Conservation (phyloP, 73 alveolate species). For the Uronychia binucleata region DNA sequence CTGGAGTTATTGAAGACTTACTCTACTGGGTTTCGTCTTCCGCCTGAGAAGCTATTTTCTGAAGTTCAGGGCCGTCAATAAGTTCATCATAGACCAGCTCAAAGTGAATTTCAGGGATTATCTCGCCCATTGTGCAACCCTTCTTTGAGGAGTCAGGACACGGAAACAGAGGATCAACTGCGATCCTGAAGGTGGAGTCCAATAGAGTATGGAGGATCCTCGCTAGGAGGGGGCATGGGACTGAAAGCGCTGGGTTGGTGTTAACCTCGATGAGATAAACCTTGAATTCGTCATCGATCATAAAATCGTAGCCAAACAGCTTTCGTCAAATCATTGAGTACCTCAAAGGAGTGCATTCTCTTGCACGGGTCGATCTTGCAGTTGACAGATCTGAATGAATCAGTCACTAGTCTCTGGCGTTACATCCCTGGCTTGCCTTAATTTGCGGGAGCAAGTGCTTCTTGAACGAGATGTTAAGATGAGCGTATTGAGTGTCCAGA, state of each 20-base stretch:
- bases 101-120: background rate
- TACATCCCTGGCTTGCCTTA: background rate
- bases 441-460: conserved; percentile 54
- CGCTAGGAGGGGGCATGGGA: conserved; percentile 91
- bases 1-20: too few species aligned
- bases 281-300: conserved; percentile 90
- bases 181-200: conserved; percentile 90
- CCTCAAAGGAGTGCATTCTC: conserved; percentile 67
- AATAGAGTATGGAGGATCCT: conserved; percentile 86
- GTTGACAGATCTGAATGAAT: conserved; percentile 61
- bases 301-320: conserved; percentile 93
- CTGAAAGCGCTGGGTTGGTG: conserved; percentile 95
- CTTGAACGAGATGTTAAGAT: conserved; percentile 20
- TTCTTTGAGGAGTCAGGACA: conserved; percentile 42
- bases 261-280: conserved; percentile 92
- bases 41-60: background rate
- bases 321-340: conserved; percentile 87
- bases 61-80: background rate
- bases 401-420: conserved; percentile 23
- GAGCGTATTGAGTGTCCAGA: conserved; percentile 11
- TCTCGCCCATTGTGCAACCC: background rate
- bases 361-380: conserved; percentile 55
- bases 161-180: conserved; percentile 86
- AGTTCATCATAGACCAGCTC: background rate
- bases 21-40: background rate